Percentiles rank a stretch among this genome's conserved stretches.
These are phyloP conservation scores for Wickerhamomyces strasburgensis DNA, from an alignment of 805 yeast genomes.

Conservation along the genomic window DNA sequence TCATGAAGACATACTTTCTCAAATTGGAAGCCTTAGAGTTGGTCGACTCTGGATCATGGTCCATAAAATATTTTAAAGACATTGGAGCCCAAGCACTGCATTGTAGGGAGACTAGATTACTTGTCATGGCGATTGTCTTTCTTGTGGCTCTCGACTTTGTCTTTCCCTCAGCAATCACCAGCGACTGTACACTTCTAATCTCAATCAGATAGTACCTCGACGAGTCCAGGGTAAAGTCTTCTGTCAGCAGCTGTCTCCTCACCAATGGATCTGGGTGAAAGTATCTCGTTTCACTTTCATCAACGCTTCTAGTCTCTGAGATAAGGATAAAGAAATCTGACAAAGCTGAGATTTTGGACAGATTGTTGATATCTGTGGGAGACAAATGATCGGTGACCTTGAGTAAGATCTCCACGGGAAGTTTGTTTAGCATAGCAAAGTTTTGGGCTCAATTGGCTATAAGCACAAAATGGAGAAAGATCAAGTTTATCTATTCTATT, in stretches of 20 bases:
- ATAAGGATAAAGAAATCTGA: slow-evolving; percentile 10
- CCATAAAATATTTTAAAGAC: too few species aligned
- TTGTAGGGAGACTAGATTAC: too few species aligned
- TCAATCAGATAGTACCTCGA: slow-evolving; percentile 14
- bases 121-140: slow-evolving; percentile 9
- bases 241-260: slow-evolving; percentile 4
- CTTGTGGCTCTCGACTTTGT: slow-evolving; percentile 7
- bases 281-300: not conserved
- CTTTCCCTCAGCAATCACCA: slow-evolving; percentile 14
- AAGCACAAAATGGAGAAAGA: too few species aligned
- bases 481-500: too few species aligned
- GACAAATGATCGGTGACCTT: slow-evolving; percentile 12
- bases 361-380: slow-evolving; percentile 8
- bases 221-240: slow-evolving; percentile 4
- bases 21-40: not conserved
- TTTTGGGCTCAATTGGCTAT: too few species aligned
- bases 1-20: not conserved
- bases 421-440: slow-evolving; percentile 5
- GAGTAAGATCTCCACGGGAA: slow-evolving; percentile 11
- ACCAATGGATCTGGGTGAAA: slow-evolving; percentile 9
- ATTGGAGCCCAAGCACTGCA: too few species aligned
- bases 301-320: slow-evolving; percentile 3
- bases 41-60: too few species aligned
- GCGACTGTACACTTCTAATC: slow-evolving; percentile 14
- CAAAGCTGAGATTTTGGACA: slow-evolving; percentile 8